A percentile compares a stretch with the other conserved stretches of the same genome.
phyloP scores from a whole-genome alignment of 148 eudicot species.

The Amaranthus cruentus region DNA sequence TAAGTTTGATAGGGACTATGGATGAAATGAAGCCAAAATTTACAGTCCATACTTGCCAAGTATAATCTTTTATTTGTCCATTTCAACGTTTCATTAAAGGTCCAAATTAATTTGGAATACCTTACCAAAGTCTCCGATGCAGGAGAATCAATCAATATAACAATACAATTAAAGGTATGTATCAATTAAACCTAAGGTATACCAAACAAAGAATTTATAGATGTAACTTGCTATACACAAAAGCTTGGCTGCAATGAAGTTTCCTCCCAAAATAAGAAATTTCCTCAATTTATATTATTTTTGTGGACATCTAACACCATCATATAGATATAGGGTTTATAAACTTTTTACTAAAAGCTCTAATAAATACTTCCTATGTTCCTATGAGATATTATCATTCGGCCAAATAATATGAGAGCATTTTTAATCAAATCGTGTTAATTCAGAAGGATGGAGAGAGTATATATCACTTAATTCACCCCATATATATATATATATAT shows the following conservation, averaged over 20 bases:
- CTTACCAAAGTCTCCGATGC: background rate
- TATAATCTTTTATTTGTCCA: slow-evolving; percentile 4
- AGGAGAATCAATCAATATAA: background rate
- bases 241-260: background rate
- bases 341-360: too few species aligned
- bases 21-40: too few species aligned
- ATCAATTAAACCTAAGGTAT: background rate
- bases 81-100: background rate
- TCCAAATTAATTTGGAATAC: slow-evolving; percentile 1
- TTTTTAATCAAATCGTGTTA: too few species aligned
- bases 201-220: background rate
- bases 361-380: too few species aligned
- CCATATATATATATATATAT: too few species aligned
- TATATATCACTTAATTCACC: too few species aligned
- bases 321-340: too few species aligned
- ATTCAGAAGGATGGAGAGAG: too few species aligned
- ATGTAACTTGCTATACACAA: background rate
- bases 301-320: background rate
- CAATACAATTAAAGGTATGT: background rate
- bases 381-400: too few species aligned
- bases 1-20: too few species aligned
- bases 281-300: background rate
- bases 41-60: background rate
- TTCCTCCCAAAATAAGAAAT: background rate
- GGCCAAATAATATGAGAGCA: too few species aligned